Base-by-base conservation (phyloP, 2,329 filamentous ascomycete genomes). In the Aureobasidium namibiae region DNA sequence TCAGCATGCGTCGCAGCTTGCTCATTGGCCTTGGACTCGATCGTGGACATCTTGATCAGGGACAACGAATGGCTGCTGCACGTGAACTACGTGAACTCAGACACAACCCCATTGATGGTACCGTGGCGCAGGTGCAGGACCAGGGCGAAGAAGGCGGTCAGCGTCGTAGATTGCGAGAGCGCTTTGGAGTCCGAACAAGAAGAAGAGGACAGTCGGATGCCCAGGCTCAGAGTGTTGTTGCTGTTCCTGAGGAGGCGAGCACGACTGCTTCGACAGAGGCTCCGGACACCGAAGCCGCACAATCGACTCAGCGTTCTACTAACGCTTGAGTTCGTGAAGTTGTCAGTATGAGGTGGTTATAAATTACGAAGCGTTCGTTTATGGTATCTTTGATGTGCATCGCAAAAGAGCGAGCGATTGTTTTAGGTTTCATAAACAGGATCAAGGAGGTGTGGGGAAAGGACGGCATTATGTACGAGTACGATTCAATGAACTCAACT, bases 1-100 rank as follows among this genome's bases (percentile, higher is more conserved):
- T 13, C 61, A 66, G 65, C 21, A 61, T 69, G 26, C 63, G 70
- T 29, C 59, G 65, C 18, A 70, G 67, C 59, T 52, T 73, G 1
- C 66, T 78, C 48, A 66, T 72, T 10, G 73, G 75, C 33, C 67
- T 78, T 1, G 66, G 76, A 4, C 73, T 75, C 13, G 70, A 72
- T 3, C 66, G 70, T 5, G 72, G 73, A 29, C 74, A 73, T 18
- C 72, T 74, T 39, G 71, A 72, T 2, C 64, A 73, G 4, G 75
- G 78, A 52, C 75, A 78, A 59, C 71, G 76, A 13, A 69, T 78
- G 9, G 65, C 65, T 7, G 76, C 74, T 1, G 65, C 77, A 7
- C 64, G 75, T 26, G 67, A 70, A 11, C 66, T 77, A 16, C 46
- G 46, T 49, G 46, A 49, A 34, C 29, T 49, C 9, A 29, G 62